Percentiles rank a stretch among this genome's conserved stretches.
Conservation (phyloP, 768 basidiomycete species). For the Pulveroboletus sp. region DNA sequence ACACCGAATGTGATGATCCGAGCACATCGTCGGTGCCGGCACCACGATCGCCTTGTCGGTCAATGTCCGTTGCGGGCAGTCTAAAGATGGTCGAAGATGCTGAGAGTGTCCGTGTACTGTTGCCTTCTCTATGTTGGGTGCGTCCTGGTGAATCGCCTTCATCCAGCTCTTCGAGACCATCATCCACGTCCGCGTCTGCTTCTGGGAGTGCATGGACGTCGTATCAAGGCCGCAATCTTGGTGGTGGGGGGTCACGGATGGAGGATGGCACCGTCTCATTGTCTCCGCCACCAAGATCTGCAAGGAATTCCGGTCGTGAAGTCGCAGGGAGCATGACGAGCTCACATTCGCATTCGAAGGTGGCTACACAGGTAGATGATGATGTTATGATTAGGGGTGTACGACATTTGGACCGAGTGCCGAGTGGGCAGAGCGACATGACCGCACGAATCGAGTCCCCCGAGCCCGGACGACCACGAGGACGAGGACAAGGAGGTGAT, state of each 20-base stretch:
- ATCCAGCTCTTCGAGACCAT: slow-evolving; percentile 39
- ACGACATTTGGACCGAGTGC: slow-evolving; percentile 20
- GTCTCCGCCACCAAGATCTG: slow-evolving; percentile 28
- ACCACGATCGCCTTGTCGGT: slow-evolving; percentile 16
- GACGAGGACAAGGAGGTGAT: neutral
- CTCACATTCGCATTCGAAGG: slow-evolving; percentile 6
- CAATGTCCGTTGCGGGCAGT: slow-evolving; percentile 16
- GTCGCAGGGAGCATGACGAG: slow-evolving; percentile 1
- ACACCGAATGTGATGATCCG: slow-evolving; percentile 3
- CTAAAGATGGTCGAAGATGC: slow-evolving; percentile 4
- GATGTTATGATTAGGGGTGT: neutral
- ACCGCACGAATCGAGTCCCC: slow-evolving; percentile 18
- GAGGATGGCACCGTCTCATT: slow-evolving; percentile 21
- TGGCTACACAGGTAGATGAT: slow-evolving; percentile 1
- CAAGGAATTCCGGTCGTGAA: slow-evolving; percentile 14
- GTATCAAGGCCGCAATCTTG: slow-evolving; percentile 8
- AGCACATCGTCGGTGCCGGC: neutral
- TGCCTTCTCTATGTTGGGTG: slow-evolving; percentile 11
- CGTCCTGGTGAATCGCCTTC: slow-evolving; percentile 20
- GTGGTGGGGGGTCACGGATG: slow-evolving; percentile 5
- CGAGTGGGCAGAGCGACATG: slow-evolving; percentile 29
- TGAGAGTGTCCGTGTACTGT: slow-evolving; percentile 2
- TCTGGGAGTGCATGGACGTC: slow-evolving; percentile 41
- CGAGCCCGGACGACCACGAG: slow-evolving; percentile 3
- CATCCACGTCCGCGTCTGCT: slow-evolving; percentile 32